A percentile compares a stretch with the other conserved stretches of the same genome.
Conservation (phyloP, 2,329 filamentous ascomycete species). For the Leptographium procerum region DNA sequence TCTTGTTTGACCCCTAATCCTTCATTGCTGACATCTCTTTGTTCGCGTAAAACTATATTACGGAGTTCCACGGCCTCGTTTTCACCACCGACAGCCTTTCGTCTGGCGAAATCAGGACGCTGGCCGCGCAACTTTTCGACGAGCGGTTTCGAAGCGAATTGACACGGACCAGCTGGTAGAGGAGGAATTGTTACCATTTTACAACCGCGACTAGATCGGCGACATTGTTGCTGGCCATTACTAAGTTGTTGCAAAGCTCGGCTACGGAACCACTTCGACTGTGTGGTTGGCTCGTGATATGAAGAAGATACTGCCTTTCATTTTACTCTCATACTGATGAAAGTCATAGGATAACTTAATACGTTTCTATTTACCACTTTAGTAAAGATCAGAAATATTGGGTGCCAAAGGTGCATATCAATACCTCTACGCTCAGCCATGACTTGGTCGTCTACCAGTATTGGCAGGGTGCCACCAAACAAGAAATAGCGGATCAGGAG, state of each 20-base stretch:
- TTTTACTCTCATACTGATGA: not conserved
- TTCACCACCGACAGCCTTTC: too few relatives aligned
- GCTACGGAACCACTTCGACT: slow-evolving; percentile 14
- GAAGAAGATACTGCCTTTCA: not conserved
- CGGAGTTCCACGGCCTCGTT: too few relatives aligned
- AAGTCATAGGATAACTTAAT: too few relatives aligned
- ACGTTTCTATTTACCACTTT: not conserved
- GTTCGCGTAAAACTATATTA: too few relatives aligned
- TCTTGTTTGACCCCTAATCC: too few relatives aligned
- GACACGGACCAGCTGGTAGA: slow-evolving; percentile 19
- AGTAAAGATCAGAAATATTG: slow-evolving; percentile 16
- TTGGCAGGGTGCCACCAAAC: not conserved
- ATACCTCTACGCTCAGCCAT: not conserved
- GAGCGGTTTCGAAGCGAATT: slow-evolving; percentile 7
- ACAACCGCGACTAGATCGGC: slow-evolving; percentile 10
- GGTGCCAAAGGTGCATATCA: slow-evolving; percentile 23
- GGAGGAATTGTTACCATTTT: slow-evolving; percentile 13
- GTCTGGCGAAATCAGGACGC: too few relatives aligned
- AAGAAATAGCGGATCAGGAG: not conserved
- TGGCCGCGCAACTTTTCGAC: slow-evolving; percentile 5
- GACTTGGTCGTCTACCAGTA: slow-evolving; percentile 1
- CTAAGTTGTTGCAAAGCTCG: slow-evolving; percentile 15
- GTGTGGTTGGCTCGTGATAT: slow-evolving; percentile 15
- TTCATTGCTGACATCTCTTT: too few relatives aligned
- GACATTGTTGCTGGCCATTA: slow-evolving; percentile 12